phyloP scores from a whole-genome alignment of 2,329 filamentous ascomycete genomes.

The Fusarium sarcochroum region DNA sequence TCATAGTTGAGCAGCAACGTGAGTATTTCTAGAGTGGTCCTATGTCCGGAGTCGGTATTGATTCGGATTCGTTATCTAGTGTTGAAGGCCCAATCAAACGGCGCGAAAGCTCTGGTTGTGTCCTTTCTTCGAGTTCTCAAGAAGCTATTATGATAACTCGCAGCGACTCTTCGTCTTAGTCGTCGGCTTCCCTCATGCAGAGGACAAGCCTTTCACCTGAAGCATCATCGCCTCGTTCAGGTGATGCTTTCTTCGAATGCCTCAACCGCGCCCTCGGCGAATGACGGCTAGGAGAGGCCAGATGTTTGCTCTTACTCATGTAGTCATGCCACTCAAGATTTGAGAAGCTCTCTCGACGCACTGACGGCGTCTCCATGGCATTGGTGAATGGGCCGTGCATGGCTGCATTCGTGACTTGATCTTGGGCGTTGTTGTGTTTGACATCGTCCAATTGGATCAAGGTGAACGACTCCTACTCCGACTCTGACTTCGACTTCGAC shows the following conservation, averaged over 20 bases:
- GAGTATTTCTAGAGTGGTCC: no score
- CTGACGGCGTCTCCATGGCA: accelerated
- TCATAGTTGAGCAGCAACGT: no score
- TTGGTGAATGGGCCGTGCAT: neutral
- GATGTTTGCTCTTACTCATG: neutral
- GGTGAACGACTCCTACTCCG: slow-evolving; percentile 47
- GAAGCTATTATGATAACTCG: no score
- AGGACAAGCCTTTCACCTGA: no score
- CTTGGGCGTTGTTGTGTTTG: slow-evolving; percentile 1
- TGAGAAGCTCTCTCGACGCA: neutral
- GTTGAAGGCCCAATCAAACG: no score
- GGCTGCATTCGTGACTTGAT: neutral
- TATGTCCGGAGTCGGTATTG: no score
- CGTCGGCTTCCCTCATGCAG: neutral
- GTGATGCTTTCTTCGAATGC: neutral
- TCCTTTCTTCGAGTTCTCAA: no score
- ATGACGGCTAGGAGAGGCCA: neutral
- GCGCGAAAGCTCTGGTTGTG: no score
- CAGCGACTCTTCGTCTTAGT: no score
- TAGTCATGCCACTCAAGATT: neutral
- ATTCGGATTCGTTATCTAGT: no score
- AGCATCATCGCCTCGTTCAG: no score
- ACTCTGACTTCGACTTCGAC: slow-evolving; percentile 35
- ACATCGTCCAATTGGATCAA: slow-evolving; percentile 31
- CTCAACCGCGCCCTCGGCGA: no score